A percentile compares a stretch with the other conserved stretches of the same genome.
Conservation (phyloP, 768 basidiomycete genomes). For the Phylloporus sp. region DNA sequence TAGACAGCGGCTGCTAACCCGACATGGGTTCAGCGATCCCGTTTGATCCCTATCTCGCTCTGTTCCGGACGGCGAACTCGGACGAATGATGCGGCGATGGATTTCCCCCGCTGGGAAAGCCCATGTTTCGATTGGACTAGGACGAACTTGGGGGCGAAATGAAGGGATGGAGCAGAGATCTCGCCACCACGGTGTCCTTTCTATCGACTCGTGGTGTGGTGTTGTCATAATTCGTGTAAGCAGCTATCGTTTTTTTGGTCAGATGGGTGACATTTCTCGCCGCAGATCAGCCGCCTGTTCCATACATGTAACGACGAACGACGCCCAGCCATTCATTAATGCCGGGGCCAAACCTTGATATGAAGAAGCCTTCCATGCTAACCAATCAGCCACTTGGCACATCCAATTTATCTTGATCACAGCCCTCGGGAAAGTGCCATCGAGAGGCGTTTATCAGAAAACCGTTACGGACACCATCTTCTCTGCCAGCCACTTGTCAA, state of each 20-base stretch:
- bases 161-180: constrained; percentile 1
- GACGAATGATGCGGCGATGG: background rate
- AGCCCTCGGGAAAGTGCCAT: constrained; percentile 3
- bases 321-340: background rate
- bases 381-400: constrained; percentile 14
- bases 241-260: background rate
- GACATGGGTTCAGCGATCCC: background rate
- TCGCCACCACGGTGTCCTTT: background rate
- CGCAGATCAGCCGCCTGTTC: constrained; percentile 1
- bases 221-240: constrained; percentile 2
- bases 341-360: constrained; percentile 3
- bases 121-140: constrained; percentile 6
- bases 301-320: background rate
- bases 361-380: constrained; percentile 10
- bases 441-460: constrained; percentile 13
- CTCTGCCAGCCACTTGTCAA: background rate
- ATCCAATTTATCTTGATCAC: constrained; percentile 1
- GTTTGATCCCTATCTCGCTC: constrained; percentile 2
- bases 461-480: constrained; percentile 4
- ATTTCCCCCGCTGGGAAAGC: constrained; percentile 14
- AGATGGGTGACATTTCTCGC: background rate
- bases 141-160: constrained; percentile 6
- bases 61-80: constrained; percentile 9
- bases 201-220: background rate
- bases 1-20: too few relatives aligned